Evolutionary conservation across 139 green algal genomes (phyloP).

Genomic region (Volvox africanus): DNA sequence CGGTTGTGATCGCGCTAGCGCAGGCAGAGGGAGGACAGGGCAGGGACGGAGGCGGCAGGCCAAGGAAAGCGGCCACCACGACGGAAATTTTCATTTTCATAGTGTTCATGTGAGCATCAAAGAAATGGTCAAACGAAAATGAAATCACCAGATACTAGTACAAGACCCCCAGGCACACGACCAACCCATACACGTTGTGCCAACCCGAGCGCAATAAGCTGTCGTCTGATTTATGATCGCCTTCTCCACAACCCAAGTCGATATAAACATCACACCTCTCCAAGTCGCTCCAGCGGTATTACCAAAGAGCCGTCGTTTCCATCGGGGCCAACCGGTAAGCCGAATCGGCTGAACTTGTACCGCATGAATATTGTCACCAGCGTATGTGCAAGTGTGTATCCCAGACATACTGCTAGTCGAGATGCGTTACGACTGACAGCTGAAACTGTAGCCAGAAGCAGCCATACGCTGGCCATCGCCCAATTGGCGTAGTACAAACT

Average conservation of each 20-base stretch:
- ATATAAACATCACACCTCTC: neutral
- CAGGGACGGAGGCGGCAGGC: no score
- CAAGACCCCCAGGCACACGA: neutral
- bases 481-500: constrained; percentile 12
- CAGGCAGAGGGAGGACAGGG: neutral
- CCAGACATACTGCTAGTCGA: neutral
- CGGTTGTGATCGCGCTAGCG: neutral
- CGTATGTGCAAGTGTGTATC: neutral
- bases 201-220: neutral
- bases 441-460: neutral
- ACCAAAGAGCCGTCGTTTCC: neutral
- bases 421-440: neutral
- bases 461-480: neutral
- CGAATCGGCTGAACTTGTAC: constrained; percentile 5
- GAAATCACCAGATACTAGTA: neutral
- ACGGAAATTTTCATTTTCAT: neutral
- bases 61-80: no score
- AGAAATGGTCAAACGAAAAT: neutral
- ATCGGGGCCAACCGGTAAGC: neutral
- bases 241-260: neutral
- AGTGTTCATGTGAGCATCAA: neutral
- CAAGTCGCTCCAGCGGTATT: neutral
- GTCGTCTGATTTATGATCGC: neutral
- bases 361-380: neutral
- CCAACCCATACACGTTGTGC: no score